These are phyloP conservation scores for Arabis hirsuta DNA, from an alignment of 345 rosid species.

Conservation along the genomic window DNA sequence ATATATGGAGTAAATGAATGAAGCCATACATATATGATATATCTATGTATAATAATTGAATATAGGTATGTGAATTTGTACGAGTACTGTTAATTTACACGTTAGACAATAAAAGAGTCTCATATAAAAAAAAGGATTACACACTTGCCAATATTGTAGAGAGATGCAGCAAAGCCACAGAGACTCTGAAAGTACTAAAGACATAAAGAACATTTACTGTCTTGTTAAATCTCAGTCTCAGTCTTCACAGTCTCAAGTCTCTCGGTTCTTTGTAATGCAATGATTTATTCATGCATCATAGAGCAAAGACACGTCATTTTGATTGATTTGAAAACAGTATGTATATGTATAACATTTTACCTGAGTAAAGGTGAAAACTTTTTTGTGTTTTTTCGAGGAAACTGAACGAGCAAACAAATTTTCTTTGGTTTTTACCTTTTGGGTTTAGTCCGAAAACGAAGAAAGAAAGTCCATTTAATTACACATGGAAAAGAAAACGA, in stretches of 20 bases:
- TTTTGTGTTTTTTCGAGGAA: constrained; percentile 38
- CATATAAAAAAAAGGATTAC: constrained; percentile 26
- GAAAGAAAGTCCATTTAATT: constrained; percentile 9
- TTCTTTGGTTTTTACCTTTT: constrained; percentile 33
- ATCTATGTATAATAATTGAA: not conserved
- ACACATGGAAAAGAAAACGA: constrained; percentile 3
- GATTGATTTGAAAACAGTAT: constrained; percentile 46
- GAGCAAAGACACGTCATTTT: constrained; percentile 36
- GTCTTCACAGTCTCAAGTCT: constrained; percentile 51
- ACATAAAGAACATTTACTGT: constrained; percentile 75
- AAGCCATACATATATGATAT: not conserved
- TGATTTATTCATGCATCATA: constrained; percentile 49
- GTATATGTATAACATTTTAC: constrained; percentile 12
- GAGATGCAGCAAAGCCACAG: constrained; percentile 51
- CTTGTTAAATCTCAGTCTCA: constrained; percentile 62
- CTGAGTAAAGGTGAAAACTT: constrained; percentile 27
- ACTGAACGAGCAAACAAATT: constrained; percentile 24
- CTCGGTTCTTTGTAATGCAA: constrained; percentile 55
- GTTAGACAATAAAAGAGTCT: constrained; percentile 40
- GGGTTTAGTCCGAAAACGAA: constrained; percentile 23
- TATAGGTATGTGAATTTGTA: constrained; percentile 28
- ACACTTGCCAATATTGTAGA: constrained; percentile 39
- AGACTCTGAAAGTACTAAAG: constrained; percentile 62
- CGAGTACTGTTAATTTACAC: constrained; percentile 43
- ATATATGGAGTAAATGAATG: constrained; percentile 3